These are phyloP conservation scores for Bacterosira constricta DNA, from an alignment of 108 stramenopile species.

Conservation along the genomic window DNA sequence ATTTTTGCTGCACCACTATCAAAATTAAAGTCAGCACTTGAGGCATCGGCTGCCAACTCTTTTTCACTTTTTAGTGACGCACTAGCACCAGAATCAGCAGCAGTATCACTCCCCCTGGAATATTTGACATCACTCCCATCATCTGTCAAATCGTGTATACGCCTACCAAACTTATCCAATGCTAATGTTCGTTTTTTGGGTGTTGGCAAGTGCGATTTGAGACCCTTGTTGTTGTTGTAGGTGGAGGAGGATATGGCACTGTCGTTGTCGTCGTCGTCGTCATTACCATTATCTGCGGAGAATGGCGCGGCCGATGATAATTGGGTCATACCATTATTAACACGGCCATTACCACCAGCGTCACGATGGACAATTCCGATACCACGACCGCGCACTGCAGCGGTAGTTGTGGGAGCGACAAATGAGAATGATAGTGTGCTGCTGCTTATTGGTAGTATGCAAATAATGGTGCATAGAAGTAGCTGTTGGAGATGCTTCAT, in stretches of 20 bases:
- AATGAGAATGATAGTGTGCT: too few species aligned
- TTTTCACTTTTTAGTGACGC: not conserved
- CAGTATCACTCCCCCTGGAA: not conserved
- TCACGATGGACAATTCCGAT: too few species aligned
- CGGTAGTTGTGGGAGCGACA: not conserved
- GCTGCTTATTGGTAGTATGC: too few species aligned
- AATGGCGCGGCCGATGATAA: not conserved
- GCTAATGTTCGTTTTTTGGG: not conserved
- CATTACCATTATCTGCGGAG: not conserved
- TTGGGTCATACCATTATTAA: too few species aligned
- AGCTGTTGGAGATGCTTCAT: too few species aligned
- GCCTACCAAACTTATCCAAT: not conserved
- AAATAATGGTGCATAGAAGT: too few species aligned
- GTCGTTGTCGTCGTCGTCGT: not conserved
- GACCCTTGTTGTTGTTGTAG: not conserved
- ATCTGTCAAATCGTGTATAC: not conserved
- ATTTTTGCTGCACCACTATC: too few species aligned
- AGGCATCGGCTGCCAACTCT: not conserved
- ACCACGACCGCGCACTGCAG: too few species aligned
- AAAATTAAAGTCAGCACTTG: not conserved
- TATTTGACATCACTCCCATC: not conserved
- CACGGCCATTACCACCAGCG: too few species aligned
- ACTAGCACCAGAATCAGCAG: too few species aligned
- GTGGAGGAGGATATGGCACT: not conserved
- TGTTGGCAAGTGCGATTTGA: not conserved